A percentile compares a stretch with the other conserved stretches of the same genome.
phyloP scores from a whole-genome alignment of 805 yeast species.

The Pichia membranifaciens region DNA sequence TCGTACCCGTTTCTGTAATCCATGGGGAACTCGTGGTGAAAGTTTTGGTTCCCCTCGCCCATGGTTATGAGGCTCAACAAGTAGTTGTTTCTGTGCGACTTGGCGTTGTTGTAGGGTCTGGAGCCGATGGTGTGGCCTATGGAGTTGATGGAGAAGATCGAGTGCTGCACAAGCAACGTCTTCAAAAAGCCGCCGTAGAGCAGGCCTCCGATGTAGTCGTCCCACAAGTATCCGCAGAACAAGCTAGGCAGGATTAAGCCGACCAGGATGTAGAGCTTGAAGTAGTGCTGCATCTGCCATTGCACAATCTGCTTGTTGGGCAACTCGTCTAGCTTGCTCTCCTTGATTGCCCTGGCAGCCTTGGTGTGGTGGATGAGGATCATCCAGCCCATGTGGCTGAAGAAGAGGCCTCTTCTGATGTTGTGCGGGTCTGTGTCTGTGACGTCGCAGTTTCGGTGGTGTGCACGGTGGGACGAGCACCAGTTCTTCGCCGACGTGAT shows the following conservation, averaged over 20 bases:
- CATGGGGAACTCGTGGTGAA: constrained; percentile 92
- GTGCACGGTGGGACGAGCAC: constrained; percentile 82
- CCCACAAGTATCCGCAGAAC: constrained; percentile 62
- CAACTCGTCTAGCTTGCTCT: constrained; percentile 54
- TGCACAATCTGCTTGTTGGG: constrained; percentile 49
- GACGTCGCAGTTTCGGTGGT: constrained; percentile 76
- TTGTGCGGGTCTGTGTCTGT: constrained; percentile 86
- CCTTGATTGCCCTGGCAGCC: constrained; percentile 35
- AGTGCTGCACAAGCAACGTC: constrained; percentile 69
- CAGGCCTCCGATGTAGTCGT: constrained; percentile 71
- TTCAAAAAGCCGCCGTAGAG: constrained; percentile 75
- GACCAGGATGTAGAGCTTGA: constrained; percentile 39
- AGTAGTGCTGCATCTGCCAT: constrained; percentile 72
- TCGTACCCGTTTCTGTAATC: constrained; percentile 76
- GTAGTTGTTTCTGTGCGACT: constrained; percentile 67
- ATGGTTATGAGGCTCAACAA: constrained; percentile 60
- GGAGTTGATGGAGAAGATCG: constrained; percentile 71
- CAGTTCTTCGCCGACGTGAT: constrained; percentile 73
- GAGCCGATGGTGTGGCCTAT: constrained; percentile 75
- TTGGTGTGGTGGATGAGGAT: constrained; percentile 60
- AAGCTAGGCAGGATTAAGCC: constrained; percentile 58
- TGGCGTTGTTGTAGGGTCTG: constrained; percentile 67
- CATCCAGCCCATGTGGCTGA: constrained; percentile 89
- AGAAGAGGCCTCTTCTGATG: constrained; percentile 71
- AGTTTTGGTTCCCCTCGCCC: constrained; percentile 91